Evolutionary conservation across 441 rosid species (phyloP).

Genomic region (Flueggea neowawraea): DNA sequence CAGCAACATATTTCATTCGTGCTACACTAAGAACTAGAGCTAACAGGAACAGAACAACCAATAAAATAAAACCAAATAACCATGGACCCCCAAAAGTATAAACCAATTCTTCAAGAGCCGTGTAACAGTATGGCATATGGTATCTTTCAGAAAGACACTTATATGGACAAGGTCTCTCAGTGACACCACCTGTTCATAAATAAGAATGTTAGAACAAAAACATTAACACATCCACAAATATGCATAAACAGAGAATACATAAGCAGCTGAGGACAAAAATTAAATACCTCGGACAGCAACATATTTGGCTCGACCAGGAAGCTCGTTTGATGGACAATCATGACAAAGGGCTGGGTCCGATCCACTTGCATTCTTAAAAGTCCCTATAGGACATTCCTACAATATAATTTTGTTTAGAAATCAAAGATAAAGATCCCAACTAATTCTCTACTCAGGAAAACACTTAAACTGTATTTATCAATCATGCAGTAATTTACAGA

Average conservation of each 20-base stretch:
- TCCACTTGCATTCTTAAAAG: conserved; percentile 86
- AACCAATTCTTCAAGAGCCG: conserved; percentile 97
- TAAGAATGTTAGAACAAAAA: neutral
- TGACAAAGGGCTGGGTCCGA: conserved; percentile 81
- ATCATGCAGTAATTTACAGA: too few species aligned
- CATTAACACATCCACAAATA: too few species aligned
- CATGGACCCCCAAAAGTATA: conserved; percentile 99
- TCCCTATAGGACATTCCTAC: conserved; percentile 99
- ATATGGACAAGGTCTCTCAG: conserved; percentile 93
- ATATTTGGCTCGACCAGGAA: conserved; percentile 86
- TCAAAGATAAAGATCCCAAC: conserved; percentile 13
- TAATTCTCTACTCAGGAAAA: neutral
- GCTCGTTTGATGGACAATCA: conserved; percentile 69
- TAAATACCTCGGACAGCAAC: conserved; percentile 78
- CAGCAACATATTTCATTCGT: conserved; percentile 94
- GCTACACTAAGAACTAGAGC: conserved; percentile 99
- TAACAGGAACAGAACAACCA: conserved; percentile 85
- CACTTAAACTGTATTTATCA: too few species aligned
- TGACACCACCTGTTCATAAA: conserved; percentile 73
- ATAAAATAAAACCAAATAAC: conserved; percentile 87
- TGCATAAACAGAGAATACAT: conserved; percentile 55
- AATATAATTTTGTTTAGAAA: conserved; percentile 28
- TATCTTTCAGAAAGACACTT: conserved; percentile 90
- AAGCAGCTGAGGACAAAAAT: conserved; percentile 11
- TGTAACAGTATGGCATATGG: conserved; percentile 96